A percentile compares a stretch with the other conserved stretches of the same genome.
phyloP scores from a whole-genome alignment of 495 filamentous ascomycete genomes.

The Mycothermus thermophilus region DNA sequence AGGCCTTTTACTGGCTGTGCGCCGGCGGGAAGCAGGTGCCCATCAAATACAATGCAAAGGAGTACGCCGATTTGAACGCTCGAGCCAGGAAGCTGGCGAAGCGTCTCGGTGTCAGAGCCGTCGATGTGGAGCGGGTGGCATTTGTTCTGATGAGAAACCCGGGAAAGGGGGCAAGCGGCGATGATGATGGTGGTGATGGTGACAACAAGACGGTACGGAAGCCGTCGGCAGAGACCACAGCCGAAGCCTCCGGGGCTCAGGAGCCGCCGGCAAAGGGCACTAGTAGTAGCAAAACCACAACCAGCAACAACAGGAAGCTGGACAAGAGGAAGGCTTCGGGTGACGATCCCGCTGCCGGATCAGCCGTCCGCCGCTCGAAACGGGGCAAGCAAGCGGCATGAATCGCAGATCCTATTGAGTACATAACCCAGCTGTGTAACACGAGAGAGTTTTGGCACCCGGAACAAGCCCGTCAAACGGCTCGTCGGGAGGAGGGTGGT shows the following conservation, averaged over 20 bases:
- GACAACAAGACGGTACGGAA: too few relatives aligned
- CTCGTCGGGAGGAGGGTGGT: conserved; percentile 6
- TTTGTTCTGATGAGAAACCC: conserved; percentile 42
- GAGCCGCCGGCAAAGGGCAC: too few relatives aligned
- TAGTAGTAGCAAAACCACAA: too few relatives aligned
- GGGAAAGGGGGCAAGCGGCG: too few relatives aligned
- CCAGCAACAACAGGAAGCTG: conserved; percentile 5
- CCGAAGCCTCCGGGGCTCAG: too few relatives aligned
- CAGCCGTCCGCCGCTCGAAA: conserved; percentile 17
- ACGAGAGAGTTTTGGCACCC: conserved; percentile 1
- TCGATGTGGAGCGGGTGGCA: conserved; percentile 55
- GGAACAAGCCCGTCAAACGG: conserved; percentile 3
- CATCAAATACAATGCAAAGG: conserved; percentile 51
- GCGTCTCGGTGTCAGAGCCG: conserved; percentile 40
- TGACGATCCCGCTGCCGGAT: conserved; percentile 9
- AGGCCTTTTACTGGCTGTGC: conserved; percentile 55
- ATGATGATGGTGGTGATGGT: too few relatives aligned
- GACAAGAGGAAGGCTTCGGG: conserved; percentile 23
- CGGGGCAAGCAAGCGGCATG: conserved; percentile 14
- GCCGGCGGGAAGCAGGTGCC: conserved; percentile 27
- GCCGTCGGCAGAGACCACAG: too few relatives aligned
- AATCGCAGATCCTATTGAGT: too few relatives aligned
- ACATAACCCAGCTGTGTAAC: too few relatives aligned
- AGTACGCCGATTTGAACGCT: conserved; percentile 43
- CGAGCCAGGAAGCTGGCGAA: conserved; percentile 30